Evolutionary conservation across 73 alveolate genomes (phyloP).

Genomic region (Paramecium pentaurelia): DNA sequence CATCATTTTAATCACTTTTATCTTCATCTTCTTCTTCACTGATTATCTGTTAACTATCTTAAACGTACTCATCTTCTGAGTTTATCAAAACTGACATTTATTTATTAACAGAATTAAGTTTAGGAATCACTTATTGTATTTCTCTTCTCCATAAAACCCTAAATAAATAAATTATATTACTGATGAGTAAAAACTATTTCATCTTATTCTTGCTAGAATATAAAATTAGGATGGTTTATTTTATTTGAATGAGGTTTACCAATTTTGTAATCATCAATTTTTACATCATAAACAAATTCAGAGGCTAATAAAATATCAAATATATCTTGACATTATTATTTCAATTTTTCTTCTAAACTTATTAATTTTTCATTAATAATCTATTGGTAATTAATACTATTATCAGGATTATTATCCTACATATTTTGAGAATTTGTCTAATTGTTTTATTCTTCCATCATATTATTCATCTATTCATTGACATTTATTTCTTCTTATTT

Average conservation of each 20-base stretch:
- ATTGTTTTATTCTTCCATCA: not conserved
- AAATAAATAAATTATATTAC: not conserved
- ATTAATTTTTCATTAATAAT: not conserved
- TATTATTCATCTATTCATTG: not conserved
- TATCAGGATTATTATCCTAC: not conserved
- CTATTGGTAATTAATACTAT: not conserved
- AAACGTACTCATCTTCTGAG: not conserved
- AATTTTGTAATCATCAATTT: not conserved
- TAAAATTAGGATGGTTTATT: not conserved
- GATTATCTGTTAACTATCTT: not conserved
- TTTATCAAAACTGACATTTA: not conserved
- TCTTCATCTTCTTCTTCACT: not conserved
- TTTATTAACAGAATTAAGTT: not conserved
- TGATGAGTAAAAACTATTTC: not conserved
- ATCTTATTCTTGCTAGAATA: not conserved
- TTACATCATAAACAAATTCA: not conserved
- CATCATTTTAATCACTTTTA: not conserved
- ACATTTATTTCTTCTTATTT: not conserved
- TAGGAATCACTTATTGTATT: not conserved
- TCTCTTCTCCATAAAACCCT: conserved; percentile 6
- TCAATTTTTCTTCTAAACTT: not conserved
- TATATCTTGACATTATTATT: not conserved
- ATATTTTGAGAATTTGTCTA: not conserved
- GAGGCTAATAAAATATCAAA: conserved; percentile 9
- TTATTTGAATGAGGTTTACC: not conserved